Base-by-base conservation (phyloP, 2,329 filamentous ascomycete species). In the Podosphaera leucotricha region DNA sequence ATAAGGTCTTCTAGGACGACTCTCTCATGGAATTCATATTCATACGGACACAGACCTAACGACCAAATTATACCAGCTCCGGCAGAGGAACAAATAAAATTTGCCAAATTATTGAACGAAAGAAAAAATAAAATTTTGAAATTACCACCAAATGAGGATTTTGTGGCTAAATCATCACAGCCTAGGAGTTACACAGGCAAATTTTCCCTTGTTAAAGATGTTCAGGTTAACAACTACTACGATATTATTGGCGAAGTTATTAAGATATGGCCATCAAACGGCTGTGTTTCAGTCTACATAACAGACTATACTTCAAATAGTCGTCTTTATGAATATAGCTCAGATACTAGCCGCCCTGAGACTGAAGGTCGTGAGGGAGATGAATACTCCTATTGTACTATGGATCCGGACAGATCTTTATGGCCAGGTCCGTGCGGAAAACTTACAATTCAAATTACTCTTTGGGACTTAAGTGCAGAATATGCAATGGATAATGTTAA, bases 301-400 rank as follows among this genome's bases (percentile, higher is more conserved):
- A 80, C 81, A 0, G 86, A 94, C 59, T 93, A 86, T 58, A 92
- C 84, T 0, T 62, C 71, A 43, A 83, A 94, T 53, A 54, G 64
- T 0, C 47, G 54, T 1, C 75, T 94, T 46, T 77, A 68, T 50
- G 51, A 50, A 50, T 59, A 62, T 41, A 44, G 52, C 15, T 50
- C 57, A 1, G 57, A 57, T 19, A 30, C 6, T 28, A 15, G 40
- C 18, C 15, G 16, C 18, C 28, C 8, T 6, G 51, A 51, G 3
- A 44, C 52, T 5, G 57, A 48, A 2, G 55, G 57, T 4, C 60
- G 59, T 36, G 67, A 72, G 40, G 70, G 69, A 3, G 72, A 78
- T 50, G 58, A 62, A 0, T 71, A 62, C 47, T 68, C 66, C n/a
- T 79, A 81, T 53, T n/a, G 4, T 41, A 52, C 47, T 60, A 47